phyloP scores from a whole-genome alignment of 805 yeast species.

The Zygoascus bituminiphila region DNA sequence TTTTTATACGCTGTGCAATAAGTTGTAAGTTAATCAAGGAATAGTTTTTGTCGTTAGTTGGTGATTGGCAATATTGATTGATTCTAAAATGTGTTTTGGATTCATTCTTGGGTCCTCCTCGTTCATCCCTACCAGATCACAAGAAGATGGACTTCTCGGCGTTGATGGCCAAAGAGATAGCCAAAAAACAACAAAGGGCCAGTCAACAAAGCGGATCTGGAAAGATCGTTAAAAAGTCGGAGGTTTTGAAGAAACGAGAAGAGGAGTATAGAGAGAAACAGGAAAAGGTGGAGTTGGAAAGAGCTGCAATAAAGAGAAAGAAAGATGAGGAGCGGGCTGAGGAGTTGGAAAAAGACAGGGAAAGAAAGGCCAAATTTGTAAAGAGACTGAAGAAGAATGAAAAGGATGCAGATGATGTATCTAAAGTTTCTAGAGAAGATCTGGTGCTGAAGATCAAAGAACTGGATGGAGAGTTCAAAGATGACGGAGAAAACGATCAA shows the following conservation, averaged over 20 bases:
- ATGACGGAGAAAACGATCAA: constrained; percentile 21
- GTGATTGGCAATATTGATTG: too few species aligned
- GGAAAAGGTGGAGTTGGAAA: constrained; percentile 10
- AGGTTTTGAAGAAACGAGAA: constrained; percentile 15
- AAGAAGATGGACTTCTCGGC: constrained; percentile 40
- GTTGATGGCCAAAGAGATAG: constrained; percentile 40
- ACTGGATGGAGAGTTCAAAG: constrained; percentile 20
- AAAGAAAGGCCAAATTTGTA: constrained; percentile 20
- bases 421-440: constrained; percentile 18
- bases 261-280: constrained; percentile 16
- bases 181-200: constrained; percentile 33
- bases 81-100: too few species aligned
- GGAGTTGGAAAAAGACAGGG: constrained; percentile 32
- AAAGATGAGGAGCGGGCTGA: constrained; percentile 13
- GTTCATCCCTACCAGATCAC: neutral
- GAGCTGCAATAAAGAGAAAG: constrained; percentile 5
- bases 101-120: neutral
- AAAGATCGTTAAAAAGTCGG: constrained; percentile 15
- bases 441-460: constrained; percentile 21
- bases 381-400: constrained; percentile 27
- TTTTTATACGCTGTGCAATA: neutral
- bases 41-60: too few species aligned
- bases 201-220: constrained; percentile 5
- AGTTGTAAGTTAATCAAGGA: neutral
- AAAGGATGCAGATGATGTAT: constrained; percentile 13